Evolutionary conservation across 1,284 basidiomycete genomes (phyloP).

Genomic region (Cystobasidiaceae sp.): DNA sequence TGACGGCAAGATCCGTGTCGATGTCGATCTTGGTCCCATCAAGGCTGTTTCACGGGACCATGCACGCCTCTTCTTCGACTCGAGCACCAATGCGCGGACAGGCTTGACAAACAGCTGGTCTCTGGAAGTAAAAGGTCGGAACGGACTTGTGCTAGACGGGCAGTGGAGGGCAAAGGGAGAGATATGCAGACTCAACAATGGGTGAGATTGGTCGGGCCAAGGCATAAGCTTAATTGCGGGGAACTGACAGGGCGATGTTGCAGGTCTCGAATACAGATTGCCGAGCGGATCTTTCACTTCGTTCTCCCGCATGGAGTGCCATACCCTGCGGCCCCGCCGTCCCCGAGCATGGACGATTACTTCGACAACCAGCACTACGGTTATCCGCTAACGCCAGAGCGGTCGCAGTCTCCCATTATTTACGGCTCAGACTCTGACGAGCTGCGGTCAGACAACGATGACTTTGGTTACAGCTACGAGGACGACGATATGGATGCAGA

Average conservation of each 20-base stretch:
- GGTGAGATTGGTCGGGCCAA: slow-evolving; percentile 53
- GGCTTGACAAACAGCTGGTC: slow-evolving; percentile 70
- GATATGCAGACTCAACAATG: slow-evolving; percentile 70
- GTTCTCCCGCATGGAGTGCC: slow-evolving; percentile 36
- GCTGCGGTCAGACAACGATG: slow-evolving; percentile 18
- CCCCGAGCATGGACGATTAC: slow-evolving; percentile 7
- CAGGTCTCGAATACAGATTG: slow-evolving; percentile 97
- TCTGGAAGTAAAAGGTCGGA: slow-evolving; percentile 83
- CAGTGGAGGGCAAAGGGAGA: slow-evolving; percentile 86
- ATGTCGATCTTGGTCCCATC: slow-evolving; percentile 92
- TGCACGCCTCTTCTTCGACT: slow-evolving; percentile 88
- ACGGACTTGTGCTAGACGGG: slow-evolving; percentile 97
- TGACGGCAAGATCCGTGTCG: slow-evolving; percentile 46
- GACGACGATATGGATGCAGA: slow-evolving; percentile 2
- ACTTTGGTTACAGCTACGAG: slow-evolving; percentile 5
- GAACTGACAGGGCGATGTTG: neutral
- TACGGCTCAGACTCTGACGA: slow-evolving; percentile 29
- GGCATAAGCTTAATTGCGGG: neutral
- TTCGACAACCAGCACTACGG: slow-evolving; percentile 8
- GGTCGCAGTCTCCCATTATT: slow-evolving; percentile 15
- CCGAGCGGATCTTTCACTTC: slow-evolving; percentile 90
- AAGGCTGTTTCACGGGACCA: slow-evolving; percentile 96
- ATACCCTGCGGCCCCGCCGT: slow-evolving; percentile 17
- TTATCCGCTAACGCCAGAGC: neutral
- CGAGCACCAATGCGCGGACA: slow-evolving; percentile 49